Base-by-base conservation (phyloP, 495 filamentous ascomycete species). In the Lasiosphaeriaceae sp. region DNA sequence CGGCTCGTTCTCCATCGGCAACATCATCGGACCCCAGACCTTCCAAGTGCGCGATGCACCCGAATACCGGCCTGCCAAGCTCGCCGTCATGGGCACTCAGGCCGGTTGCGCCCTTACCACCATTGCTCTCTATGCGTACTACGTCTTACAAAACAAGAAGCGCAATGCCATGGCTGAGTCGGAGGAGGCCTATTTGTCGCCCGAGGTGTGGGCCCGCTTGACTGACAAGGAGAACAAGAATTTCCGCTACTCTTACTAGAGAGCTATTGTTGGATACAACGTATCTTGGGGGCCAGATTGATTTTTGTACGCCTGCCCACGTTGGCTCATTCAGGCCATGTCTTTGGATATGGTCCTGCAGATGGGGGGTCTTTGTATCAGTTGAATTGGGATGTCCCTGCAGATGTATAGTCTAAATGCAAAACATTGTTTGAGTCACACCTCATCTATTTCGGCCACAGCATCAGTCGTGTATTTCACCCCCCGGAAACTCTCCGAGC, bases 1-100 rank as follows among this genome's bases (percentile, higher is more conserved):
- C 19, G 80, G 76, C 12, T 78, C 77, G 16, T 88, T 87, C 71
- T 82, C 79, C 17, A 64, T 86, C 12, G 86, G 84, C 5, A 87
- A 83, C 60, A 86, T 87, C 58, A 85, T 88, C 63, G 83, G 85
- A 0, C 86, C 86, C 4, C 85, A 88, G 66, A 87, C 84, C 2
- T 87, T 87, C 68, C 82, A 80, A 59, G 77, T 74, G 0, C 67
- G 61, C 11, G 83, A 87, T 61, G 81, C 80, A 2, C 85, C 85
- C 0, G 71, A 79, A 5, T 87, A 83, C 61, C 77, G 66, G 11
- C 84, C 83, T 1, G 85, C 86, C 5, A 88, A 87, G 68, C 78
- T 87, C 45, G 71, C 81, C 0, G 77, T 87, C 45, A 67, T 72
- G 64, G 70, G 44, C 43, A 72, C 72, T 16, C 70, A 70, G 48